Evolutionary conservation across 2,329 filamentous ascomycete genomes (phyloP), one percentile per base, ranked within the genome.

Genomic region (Aspergillus proliferans): DNA sequence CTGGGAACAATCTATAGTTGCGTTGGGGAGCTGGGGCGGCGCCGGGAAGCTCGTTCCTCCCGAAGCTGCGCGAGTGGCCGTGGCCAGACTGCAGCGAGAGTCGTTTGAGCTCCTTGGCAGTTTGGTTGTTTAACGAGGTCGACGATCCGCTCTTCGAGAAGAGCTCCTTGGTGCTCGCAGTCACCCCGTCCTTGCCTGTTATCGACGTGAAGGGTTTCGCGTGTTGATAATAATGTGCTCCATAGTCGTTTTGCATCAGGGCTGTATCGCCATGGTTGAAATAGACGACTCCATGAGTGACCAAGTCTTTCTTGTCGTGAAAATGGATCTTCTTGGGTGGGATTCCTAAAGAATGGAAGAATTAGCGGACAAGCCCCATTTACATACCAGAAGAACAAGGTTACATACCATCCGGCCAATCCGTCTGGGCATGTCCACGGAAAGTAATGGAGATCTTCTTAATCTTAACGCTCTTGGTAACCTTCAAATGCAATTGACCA

Each of bases 401-500:
- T 33, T 47, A 28, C 47, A 21, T 63, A 80, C 83, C 89, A 73
- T 97, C 93, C 14, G 93, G 92, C 93, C 93, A 98, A 64, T 95
- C 90, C 1, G 93, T 97, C 55, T 86, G 82, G 3, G 90, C 88
- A 64, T 84, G 86, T 26, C 92, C 93, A 38, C 85, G 81, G 58
- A 98, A 87, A 60, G 88, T 92, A 46, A 98, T 76, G 5, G 87
- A 90, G 21, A 98, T 81, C 3, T 88, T 86, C 74, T 95, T 96
- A 57, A 98, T 84, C 71, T 98, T 98, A 43, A 90, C 83, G 56
- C 88, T 87, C 65, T 97, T 97, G 42, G 87, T 85, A 10, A 97
- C 81, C 51, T 85, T 85, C 36, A 98, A 67, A 60, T 88, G 85
- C 48, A 98, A 70, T 56, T 84, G 90, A 15, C 93, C 93, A 48